phyloP scores from a whole-genome alignment of 1,139 yeast genomes.

The Lodderomyces metapsilosis region DNA sequence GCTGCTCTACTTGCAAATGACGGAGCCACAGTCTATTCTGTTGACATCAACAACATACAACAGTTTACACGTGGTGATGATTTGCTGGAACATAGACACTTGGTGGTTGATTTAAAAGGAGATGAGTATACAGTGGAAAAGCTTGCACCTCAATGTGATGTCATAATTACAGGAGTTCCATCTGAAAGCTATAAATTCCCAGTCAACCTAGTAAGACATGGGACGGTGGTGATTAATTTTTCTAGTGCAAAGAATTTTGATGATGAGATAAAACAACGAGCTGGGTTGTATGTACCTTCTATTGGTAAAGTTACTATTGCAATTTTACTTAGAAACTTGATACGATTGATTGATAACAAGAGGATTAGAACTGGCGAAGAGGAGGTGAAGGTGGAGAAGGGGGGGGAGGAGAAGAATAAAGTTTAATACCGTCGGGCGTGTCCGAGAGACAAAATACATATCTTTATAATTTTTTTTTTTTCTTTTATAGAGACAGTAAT shows the following conservation, averaged over 20 bases:
- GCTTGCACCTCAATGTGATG: slow-evolving; percentile 77
- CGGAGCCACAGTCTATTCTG: slow-evolving; percentile 94
- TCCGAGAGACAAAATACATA: background rate
- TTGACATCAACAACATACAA: slow-evolving; percentile 83
- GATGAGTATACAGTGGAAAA: slow-evolving; percentile 51
- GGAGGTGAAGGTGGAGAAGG: slow-evolving; percentile 6
- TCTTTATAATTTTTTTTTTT: background rate
- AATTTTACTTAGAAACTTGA: slow-evolving; percentile 84
- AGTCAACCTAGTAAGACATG: slow-evolving; percentile 71
- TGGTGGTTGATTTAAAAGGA: slow-evolving; percentile 65
- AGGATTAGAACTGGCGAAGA: slow-evolving; percentile 21
- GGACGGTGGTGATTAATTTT: slow-evolving; percentile 88
- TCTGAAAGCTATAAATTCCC: slow-evolving; percentile 81
- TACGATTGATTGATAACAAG: slow-evolving; percentile 74
- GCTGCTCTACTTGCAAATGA: slow-evolving; percentile 96
- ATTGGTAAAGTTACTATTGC: slow-evolving; percentile 96
- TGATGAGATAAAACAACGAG: slow-evolving; percentile 75
- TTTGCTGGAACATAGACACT: slow-evolving; percentile 76
- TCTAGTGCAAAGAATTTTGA: slow-evolving; percentile 85
- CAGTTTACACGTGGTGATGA: slow-evolving; percentile 94
- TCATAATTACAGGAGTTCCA: slow-evolving; percentile 95
- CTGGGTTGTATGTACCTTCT: slow-evolving; percentile 90
- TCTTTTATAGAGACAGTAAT: background rate
- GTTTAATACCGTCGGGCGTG: background rate
- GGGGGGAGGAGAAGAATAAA: background rate